These are phyloP conservation scores for Galeopsis tetrahit DNA, from an alignment of 257 asterid genomes.

Conservation along the genomic window DNA sequence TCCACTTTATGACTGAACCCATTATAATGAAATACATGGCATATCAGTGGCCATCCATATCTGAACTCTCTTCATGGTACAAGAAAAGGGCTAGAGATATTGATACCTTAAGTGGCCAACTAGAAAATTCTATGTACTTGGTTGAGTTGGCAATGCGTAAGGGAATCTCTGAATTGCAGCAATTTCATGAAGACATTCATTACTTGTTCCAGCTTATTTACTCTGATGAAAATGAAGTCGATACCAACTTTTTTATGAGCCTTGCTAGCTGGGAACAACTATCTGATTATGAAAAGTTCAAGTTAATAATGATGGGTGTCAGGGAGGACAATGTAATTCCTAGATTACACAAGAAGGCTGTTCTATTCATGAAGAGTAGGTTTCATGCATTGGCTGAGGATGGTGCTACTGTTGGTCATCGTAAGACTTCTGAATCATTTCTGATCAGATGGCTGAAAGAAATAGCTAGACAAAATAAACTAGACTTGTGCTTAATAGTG, in stretches of 20 bases:
- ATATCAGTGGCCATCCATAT: slow-evolving; percentile 80
- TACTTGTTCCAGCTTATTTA: slow-evolving; percentile 84
- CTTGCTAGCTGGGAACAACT: slow-evolving; percentile 81
- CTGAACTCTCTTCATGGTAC: slow-evolving; percentile 89
- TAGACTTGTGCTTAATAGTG: slow-evolving; percentile 71
- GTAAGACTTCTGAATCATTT: slow-evolving; percentile 61
- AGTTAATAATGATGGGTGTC: slow-evolving; percentile 68
- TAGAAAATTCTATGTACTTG: slow-evolving; percentile 81
- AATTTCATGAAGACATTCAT: slow-evolving; percentile 68
- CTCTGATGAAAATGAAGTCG: slow-evolving; percentile 57
- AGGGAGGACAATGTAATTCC: slow-evolving; percentile 65
- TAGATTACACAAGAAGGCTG: slow-evolving; percentile 69
- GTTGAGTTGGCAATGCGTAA: slow-evolving; percentile 83
- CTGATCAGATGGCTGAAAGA: slow-evolving; percentile 89
- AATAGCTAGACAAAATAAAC: slow-evolving; percentile 68
- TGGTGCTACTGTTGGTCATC: slow-evolving; percentile 39
- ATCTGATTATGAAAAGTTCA: slow-evolving; percentile 89
- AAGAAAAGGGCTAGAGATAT: slow-evolving; percentile 88
- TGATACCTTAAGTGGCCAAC: slow-evolving; percentile 89
- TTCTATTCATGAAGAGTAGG: slow-evolving; percentile 81
- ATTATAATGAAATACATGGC: slow-evolving; percentile 60
- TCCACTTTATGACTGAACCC: slow-evolving; percentile 79
- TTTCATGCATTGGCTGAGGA: slow-evolving; percentile 36
- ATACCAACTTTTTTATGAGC: slow-evolving; percentile 59
- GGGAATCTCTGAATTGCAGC: slow-evolving; percentile 78